Conservation (phyloP, 2,329 filamentous ascomycete species). For the Colletotrichum zoysiae region DNA sequence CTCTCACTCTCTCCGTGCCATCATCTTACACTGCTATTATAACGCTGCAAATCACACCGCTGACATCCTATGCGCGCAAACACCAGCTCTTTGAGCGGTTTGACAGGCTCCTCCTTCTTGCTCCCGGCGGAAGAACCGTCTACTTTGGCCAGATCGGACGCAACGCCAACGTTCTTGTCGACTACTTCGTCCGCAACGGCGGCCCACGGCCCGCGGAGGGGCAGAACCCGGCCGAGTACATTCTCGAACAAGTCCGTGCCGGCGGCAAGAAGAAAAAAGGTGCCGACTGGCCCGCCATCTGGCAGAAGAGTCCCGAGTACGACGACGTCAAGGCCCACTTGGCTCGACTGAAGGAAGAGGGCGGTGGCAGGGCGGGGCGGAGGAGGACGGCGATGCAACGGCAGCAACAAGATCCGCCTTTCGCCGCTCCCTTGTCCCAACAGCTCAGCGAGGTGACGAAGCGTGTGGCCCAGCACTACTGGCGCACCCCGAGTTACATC, state of each 20-base stretch:
- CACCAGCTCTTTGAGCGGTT: constrained; percentile 61
- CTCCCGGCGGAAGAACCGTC: constrained; percentile 65
- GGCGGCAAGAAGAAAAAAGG: constrained; percentile 61
- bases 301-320: constrained; percentile 52
- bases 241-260: constrained; percentile 62
- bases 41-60: no score
- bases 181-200: constrained; percentile 74
- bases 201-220: constrained; percentile 63
- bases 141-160: constrained; percentile 71
- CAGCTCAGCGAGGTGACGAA: constrained; percentile 72
- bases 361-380: background rate
- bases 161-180: constrained; percentile 60
- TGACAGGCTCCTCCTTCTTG: constrained; percentile 69
- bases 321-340: constrained; percentile 50
- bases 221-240: constrained; percentile 77
- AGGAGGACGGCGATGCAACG: background rate
- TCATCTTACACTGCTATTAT: background rate
- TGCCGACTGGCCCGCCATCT: constrained; percentile 54
- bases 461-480: constrained; percentile 82
- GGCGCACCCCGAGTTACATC: constrained; percentile 81
- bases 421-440: constrained; percentile 73
- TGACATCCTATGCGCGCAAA: background rate
- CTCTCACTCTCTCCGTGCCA: background rate
- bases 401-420: constrained; percentile 61
- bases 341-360: constrained; percentile 41